Conservation (phyloP, 148 eudicot species). For the Vaccinium corymbosum region DNA sequence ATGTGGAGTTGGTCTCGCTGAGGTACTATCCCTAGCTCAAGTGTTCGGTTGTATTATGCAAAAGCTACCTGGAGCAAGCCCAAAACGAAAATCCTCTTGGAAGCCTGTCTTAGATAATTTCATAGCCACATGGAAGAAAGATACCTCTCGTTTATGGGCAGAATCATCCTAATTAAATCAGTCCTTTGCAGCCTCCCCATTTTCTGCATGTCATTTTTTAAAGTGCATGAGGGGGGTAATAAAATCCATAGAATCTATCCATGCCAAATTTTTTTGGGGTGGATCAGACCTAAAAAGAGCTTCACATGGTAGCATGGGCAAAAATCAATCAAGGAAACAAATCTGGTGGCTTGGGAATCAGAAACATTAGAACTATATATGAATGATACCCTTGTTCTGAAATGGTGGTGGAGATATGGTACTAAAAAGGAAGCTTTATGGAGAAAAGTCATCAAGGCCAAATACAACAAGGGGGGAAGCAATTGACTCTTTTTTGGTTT, state of each 20-base stretch:
- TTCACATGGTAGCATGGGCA: neutral
- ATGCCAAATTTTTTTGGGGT: neutral
- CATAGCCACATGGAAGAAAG: neutral
- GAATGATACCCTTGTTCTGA: neutral
- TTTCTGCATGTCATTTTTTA: neutral
- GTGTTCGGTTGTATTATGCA: too few species aligned
- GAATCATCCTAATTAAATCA: neutral
- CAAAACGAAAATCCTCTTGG: too few species aligned
- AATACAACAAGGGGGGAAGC: neutral
- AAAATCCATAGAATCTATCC: neutral
- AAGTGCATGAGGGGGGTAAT: neutral
- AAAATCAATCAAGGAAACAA: neutral
- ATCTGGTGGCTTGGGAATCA: neutral
- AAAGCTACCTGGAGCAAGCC: too few species aligned
- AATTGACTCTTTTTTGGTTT: too few species aligned
- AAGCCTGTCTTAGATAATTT: too few species aligned
- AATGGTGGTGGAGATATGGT: neutral
- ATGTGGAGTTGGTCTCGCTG: too few species aligned
- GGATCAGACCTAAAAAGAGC: neutral
- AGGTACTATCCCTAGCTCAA: too few species aligned
- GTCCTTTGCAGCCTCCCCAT: neutral
- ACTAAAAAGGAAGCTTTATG: neutral
- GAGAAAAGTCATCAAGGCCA: neutral
- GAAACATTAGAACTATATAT: neutral
- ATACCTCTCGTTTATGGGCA: neutral